Conservation (phyloP, 352 stramenopile genomes). For the Phytophthora gonapodyides region DNA sequence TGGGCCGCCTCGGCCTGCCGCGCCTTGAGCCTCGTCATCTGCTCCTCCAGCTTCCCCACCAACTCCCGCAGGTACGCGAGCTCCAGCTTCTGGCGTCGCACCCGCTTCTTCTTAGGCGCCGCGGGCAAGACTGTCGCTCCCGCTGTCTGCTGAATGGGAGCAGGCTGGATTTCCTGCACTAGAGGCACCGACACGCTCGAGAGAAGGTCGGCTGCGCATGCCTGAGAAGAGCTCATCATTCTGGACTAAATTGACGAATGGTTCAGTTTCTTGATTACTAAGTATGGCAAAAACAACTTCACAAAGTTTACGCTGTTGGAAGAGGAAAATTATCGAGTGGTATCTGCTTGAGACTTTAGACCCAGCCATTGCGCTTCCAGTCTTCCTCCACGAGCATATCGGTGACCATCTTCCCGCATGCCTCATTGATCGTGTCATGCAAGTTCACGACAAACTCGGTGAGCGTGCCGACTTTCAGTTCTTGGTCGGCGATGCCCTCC, state of each 20-base stretch:
- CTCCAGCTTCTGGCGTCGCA: slow-evolving; percentile 43
- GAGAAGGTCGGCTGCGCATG: background rate
- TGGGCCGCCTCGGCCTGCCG: background rate
- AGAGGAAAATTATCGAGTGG: too few species aligned
- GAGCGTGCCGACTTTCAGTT: slow-evolving; percentile 40
- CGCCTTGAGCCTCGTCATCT: slow-evolving; percentile 26
- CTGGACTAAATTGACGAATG: too few species aligned
- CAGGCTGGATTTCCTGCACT: slow-evolving; percentile 3
- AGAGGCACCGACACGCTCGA: background rate
- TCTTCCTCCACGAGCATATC: slow-evolving; percentile 51
- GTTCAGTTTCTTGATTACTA: background rate
- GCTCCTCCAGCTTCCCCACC: slow-evolving; percentile 35
- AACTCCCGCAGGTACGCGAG: slow-evolving; percentile 40
- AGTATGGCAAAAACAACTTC: background rate
- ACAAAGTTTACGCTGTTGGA: too few species aligned
- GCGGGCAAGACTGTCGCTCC: background rate
- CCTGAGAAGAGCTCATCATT: too few species aligned
- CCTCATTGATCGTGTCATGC: slow-evolving; percentile 38
- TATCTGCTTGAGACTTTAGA: background rate
- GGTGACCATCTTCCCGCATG: slow-evolving; percentile 36
- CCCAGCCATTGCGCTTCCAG: slow-evolving; percentile 40
- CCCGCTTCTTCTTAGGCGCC: slow-evolving; percentile 42
- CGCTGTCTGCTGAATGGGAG: background rate
- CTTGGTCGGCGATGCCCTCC: slow-evolving; percentile 49
- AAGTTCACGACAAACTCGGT: slow-evolving; percentile 46